Evolutionary conservation across 352 stramenopile genomes (phyloP).

Genomic region (Globisporangium cystogenes): DNA sequence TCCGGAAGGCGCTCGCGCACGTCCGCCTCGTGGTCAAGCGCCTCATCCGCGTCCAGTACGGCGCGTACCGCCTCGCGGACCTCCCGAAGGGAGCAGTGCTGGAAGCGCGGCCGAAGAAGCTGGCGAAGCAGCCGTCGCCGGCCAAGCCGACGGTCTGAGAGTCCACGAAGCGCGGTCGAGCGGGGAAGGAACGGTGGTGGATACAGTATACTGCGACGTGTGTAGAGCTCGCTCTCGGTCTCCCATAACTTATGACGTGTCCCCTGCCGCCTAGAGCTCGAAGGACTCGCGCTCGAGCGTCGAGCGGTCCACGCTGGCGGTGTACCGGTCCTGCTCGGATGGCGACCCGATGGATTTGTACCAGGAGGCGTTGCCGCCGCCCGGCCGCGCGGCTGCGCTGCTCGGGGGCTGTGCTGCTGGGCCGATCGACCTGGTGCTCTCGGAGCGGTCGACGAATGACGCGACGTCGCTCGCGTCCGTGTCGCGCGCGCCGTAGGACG

Average conservation of each 20-base stretch:
- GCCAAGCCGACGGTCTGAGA: not conserved
- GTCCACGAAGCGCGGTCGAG: no score
- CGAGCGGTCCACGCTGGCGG: conserved; percentile 21
- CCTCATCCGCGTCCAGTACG: conserved; percentile 87
- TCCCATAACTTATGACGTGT: conserved; percentile 9
- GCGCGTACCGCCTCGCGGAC: conserved; percentile 83
- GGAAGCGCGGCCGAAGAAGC: conserved; percentile 60
- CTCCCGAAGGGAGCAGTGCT: conserved; percentile 70
- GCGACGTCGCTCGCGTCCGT: not conserved
- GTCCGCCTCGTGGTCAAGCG: conserved; percentile 85
- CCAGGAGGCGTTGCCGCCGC: conserved; percentile 19
- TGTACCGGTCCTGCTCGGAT: conserved; percentile 28
- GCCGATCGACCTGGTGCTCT: not conserved
- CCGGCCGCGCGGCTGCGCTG: not conserved
- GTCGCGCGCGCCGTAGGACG: not conserved
- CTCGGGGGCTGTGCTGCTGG: not conserved
- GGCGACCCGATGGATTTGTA: conserved; percentile 59
- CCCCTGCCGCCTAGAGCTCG: conserved; percentile 38
- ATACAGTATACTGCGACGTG: conserved; percentile 1
- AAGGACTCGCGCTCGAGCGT: conserved; percentile 50
- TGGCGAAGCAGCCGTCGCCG: conserved; percentile 14
- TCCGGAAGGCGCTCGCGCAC: conserved; percentile 84
- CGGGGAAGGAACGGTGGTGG: no score
- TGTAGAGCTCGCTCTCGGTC: conserved; percentile 4
- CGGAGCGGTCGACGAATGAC: conserved; percentile 8